Base-by-base conservation (phyloP, 768 basidiomycete species). In the Suillus spraguei region DNA sequence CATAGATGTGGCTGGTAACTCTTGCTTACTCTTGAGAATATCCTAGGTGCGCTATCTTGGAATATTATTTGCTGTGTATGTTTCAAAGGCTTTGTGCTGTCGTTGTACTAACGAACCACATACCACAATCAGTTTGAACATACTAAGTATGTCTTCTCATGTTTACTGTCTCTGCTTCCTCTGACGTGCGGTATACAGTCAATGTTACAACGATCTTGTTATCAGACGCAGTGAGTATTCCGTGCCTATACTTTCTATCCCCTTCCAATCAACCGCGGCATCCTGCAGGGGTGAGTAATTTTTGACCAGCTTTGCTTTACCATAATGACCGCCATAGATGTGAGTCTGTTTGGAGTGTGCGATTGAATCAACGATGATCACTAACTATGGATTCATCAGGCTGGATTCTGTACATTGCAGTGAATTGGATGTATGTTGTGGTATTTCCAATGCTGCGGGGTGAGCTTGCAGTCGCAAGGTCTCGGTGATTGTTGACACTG, bases 21-120 rank as follows among this genome's bases (percentile, higher is more conserved):
- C 24, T 16, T 50, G 24, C 49, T 50, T 17, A 50, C 49, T 28
- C 6, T 49, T 49, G 47, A 49, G 14, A 28, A 50, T 4, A 28
- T 28, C 24, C 14, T 50, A 50, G 49, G 49, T 50, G 49, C 49
- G 49, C 49, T 50, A 50, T 28, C 24, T 28, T 28, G 49, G 49
- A 28, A 16, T 50, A 50, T 28, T 28, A 1, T 50, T 28, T 28
- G 49, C 49, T 28, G 24, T 50, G 49, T 50, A 28, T 9, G 49
- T 50, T 50, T 16, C 4, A 50, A 49, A 28, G 8, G 7, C 49
- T 50, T 8, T 7, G 8, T 4, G 3, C 1, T 28, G 16, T 17
- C 8, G 7, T 50, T 28, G 24, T 28, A 16, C 49, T 28, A 50
- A 50, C 17, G 24, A 28, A 50, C 46, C 8, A 17, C 28, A 17